phyloP scores from a whole-genome alignment of 2,329 filamentous ascomycete species.

The Penicillium sp. region DNA sequence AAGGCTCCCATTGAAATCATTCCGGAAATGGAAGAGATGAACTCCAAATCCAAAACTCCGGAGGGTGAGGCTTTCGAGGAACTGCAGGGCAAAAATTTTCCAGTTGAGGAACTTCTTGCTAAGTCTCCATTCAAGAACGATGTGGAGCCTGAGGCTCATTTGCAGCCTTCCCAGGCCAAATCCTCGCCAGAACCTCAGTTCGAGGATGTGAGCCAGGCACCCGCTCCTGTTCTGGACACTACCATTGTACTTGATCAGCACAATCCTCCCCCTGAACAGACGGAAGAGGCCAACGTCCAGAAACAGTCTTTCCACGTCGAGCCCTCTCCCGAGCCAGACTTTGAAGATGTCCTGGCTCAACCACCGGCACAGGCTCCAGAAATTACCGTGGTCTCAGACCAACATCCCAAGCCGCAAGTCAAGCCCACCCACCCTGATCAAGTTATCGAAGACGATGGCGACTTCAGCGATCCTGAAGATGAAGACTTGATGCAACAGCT shows the following conservation, averaged over 20 bases:
- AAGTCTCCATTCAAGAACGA: neutral
- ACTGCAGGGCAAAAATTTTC: neutral
- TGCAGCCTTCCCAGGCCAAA: neutral
- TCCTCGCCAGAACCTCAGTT: neutral
- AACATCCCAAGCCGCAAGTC: conserved; percentile 11
- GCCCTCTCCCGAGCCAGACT: conserved; percentile 49
- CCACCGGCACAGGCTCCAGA: neutral
- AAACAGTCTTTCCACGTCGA: conserved; percentile 2
- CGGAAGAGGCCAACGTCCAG: neutral
- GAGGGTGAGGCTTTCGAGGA: neutral
- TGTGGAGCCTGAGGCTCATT: neutral
- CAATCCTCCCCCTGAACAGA: neutral
- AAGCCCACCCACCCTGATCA: conserved; percentile 23
- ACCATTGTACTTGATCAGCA: neutral
- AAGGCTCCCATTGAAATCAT: neutral
- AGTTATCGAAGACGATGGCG: conserved; percentile 51
- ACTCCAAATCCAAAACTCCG: neutral
- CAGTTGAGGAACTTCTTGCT: conserved; percentile 11
- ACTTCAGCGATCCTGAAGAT: conserved; percentile 84
- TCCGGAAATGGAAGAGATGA: neutral
- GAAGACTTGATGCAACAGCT: conserved; percentile 84
- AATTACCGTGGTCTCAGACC: conserved; percentile 26
- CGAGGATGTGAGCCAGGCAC: neutral
- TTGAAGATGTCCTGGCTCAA: conserved; percentile 50
- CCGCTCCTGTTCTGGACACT: neutral